Conservation (phyloP, 345 rosid genomes). For the Aquilaria malaccensis region DNA sequence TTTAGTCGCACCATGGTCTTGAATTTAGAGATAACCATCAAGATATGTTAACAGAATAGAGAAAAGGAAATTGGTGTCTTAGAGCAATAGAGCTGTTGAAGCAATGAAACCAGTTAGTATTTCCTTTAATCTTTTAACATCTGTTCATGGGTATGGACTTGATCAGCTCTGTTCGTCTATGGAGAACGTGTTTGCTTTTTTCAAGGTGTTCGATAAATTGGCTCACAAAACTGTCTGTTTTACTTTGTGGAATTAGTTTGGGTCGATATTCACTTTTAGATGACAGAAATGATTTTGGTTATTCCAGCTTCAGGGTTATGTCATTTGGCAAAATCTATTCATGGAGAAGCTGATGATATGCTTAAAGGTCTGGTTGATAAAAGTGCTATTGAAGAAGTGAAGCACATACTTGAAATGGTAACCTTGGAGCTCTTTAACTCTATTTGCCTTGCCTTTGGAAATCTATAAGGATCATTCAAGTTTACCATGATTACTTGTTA, state of each 20-base stretch:
- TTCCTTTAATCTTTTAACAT: not conserved
- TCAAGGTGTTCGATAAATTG: not conserved
- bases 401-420: slow-evolving; percentile 76
- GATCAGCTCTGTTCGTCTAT: not conserved
- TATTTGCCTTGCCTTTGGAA: slow-evolving; percentile 2
- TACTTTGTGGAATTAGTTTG: not conserved
- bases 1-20: not conserved
- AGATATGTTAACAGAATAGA: slow-evolving; percentile 1
- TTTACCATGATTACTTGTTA: slow-evolving; percentile 5
- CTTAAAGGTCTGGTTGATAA: slow-evolving; percentile 58
- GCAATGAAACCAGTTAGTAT: too few species aligned
- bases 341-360: slow-evolving; percentile 48
- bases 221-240: not conserved
- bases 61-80: too few species aligned
- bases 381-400: slow-evolving; percentile 56
- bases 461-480: not conserved
- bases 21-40: slow-evolving; percentile 10
- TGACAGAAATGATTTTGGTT: not conserved
- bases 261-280: not conserved
- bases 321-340: slow-evolving; percentile 54
- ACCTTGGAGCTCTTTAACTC: not conserved
- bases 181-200: not conserved
- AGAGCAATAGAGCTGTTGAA: too few species aligned
- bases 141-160: not conserved
- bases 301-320: slow-evolving; percentile 42